Base-by-base conservation (phyloP, 106 monocot genomes). In the Acorus calamus region DNA sequence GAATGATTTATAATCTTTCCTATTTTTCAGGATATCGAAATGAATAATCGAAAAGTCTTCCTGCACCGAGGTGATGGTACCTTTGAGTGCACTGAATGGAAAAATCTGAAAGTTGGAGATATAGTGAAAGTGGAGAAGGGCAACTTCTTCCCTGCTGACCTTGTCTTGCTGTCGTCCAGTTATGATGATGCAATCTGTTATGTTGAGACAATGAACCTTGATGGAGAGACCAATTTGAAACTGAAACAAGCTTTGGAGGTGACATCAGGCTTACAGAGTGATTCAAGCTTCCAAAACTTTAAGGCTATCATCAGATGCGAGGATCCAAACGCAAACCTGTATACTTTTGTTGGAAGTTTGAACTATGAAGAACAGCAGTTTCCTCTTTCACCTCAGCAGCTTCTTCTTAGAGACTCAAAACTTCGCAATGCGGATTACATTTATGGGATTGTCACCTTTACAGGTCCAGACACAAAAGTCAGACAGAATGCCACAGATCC, bases 121-220 rank as follows among this genome's bases (percentile, higher is more conserved):
- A 63, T 93, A 63, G 83, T 93, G 43, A 89, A 79, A 66, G 89
- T 93, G 50, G 86, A 89, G 67, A 93, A 93, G 62, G 93, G 89
- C 59, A 65, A 73, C 8, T 93, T 93, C 75, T 89, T 89, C 48
- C 93, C 93, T 59, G 86, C 93, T 45, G 93, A 93, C 46, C 66
- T 93, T 12, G 44, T 93, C 59, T 69, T 93, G 56, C 83, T 93
- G 53, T 89, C 93, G 42, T 93, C 93, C 4, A 89, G 83, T 52
- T 93, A 89, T 67, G 86, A 89, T 3, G 86, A 93, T 59, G 89
- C 82, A 12, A 89, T 93, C 3, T 93, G 93, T 50, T 93, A 93
- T 77, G 93, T 93, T 7, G 93, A 93, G 69, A 93, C 93, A n/a
- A 93, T 84, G 81, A 93, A 93, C 62, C 81, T 93, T 43, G 93